A percentile compares a stretch with the other conserved stretches of the same genome.
Evolutionary conservation across 169 alveolate genomes (phyloP).

Genomic region (Eimeria acervulina): DNA sequence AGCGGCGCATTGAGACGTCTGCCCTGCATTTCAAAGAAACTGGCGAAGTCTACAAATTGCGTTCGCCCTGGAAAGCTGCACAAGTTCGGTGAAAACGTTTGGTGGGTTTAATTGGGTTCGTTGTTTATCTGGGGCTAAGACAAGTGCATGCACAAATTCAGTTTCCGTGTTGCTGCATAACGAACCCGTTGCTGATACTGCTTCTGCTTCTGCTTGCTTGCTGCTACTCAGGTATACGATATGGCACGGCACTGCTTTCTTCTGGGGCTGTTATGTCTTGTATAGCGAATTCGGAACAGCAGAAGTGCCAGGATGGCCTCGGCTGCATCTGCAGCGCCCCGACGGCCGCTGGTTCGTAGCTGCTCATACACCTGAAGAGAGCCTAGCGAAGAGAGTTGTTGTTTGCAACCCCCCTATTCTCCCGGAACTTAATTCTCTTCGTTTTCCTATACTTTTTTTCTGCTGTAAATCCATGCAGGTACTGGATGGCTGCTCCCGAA

Average conservation of each 20-base stretch:
- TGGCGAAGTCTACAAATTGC: not conserved
- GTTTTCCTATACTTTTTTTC: too few species aligned
- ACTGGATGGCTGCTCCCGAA: constrained; percentile 50
- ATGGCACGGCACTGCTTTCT: constrained; percentile 67
- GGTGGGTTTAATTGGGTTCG: not conserved
- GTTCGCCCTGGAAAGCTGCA: constrained; percentile 65
- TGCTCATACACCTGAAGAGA: not conserved
- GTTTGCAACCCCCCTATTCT: not conserved
- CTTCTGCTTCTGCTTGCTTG: constrained; percentile 27
- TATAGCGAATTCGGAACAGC: constrained; percentile 42
- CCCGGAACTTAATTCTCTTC: too few species aligned
- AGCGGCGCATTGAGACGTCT: not conserved
- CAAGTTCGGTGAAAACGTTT: constrained; percentile 77
- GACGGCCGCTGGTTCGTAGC: constrained; percentile 72
- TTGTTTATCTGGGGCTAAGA: not conserved
- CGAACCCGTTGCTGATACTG: not conserved
- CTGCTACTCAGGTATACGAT: constrained; percentile 69
- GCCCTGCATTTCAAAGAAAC: constrained; percentile 5
- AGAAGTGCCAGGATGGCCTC: constrained; percentile 69
- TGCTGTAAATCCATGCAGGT: not conserved
- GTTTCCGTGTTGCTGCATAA: too few species aligned
- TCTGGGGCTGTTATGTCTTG: constrained; percentile 65
- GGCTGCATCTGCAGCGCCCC: constrained; percentile 38
- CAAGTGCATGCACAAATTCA: not conserved
- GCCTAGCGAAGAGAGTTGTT: not conserved